Conservation (phyloP, 2,329 filamentous ascomycete species). For the Fusarium floridanum region DNA sequence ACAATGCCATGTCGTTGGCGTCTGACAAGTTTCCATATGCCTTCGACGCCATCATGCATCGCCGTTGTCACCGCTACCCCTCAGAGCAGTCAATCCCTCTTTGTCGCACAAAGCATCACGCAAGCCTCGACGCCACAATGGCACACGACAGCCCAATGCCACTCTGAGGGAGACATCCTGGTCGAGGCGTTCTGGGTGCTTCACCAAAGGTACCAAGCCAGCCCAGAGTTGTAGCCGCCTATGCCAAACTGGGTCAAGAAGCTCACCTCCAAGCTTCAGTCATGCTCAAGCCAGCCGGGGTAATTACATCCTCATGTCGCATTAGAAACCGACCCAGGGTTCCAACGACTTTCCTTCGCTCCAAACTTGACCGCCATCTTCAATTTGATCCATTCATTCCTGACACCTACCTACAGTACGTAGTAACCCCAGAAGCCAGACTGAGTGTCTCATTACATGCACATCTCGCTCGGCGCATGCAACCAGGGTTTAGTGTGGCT, state of each 20-base stretch:
- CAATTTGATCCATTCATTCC: neutral
- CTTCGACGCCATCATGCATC: conserved; percentile 38
- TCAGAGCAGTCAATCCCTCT: conserved; percentile 1
- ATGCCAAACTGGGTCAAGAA: neutral
- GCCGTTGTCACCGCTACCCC: conserved; percentile 23
- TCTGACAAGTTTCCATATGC: conserved; percentile 13
- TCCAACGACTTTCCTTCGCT: neutral
- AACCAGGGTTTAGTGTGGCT: conserved; percentile 4
- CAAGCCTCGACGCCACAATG: conserved; percentile 21
- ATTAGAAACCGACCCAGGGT: neutral
- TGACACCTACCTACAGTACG: neutral
- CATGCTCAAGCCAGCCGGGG: neutral
- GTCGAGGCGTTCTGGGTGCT: neutral
- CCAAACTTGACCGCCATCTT: no score
- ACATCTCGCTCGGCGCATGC: neutral
- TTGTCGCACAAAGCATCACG: conserved; percentile 17
- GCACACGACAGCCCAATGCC: conserved; percentile 10
- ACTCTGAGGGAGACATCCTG: conserved; percentile 11
- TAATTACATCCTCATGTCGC: neutral
- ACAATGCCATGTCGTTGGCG: neutral
- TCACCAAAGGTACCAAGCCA: neutral
- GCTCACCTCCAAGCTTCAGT: conserved; percentile 1
- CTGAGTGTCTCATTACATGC: neutral
- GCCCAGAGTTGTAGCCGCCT: neutral
- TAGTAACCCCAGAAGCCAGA: neutral